Base-by-base conservation (phyloP, 768 basidiomycete species). In the Tricholoma saponaceum region DNA sequence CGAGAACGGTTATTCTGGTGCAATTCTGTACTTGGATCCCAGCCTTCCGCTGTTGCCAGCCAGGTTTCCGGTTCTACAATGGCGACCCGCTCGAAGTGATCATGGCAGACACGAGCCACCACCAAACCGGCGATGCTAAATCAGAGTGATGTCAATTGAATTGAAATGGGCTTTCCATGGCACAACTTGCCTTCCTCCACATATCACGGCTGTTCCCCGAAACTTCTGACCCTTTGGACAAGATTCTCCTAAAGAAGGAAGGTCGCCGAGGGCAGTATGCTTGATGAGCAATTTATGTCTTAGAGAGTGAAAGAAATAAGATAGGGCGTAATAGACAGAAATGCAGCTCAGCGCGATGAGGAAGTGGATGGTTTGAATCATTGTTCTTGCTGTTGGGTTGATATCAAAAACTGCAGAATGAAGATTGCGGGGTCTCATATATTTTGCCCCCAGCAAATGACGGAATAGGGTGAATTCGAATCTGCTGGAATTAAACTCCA, bases 21-120 rank as follows among this genome's bases (percentile, higher is more conserved):
- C 18, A 32, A 56, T 64, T 65, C 62, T 47, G 59, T 59, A 33
- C 65, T 54, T 5, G 59, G 37, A 18, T 52, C 53, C 41, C 62
- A 32, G 13, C 63, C 67, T 35, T 65, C 64, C 23, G 65, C 58
- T 1, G 61, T 57, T 14, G 62, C 55, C 2, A 68, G 44, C 67
- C 67, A 70, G 10, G 55, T 55, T 51, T 73, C 72, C 9, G 72
- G 61, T 39, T 73, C 72, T 22, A 73, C 57, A 32, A 73, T 58
- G 22, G 72, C 28, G 50, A 73, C 70, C 6, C 60, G 56, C 41
- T 70, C 65, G 56, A 72, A 73, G 46, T 71, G 69, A 51, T 69
- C 63, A 10, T 68, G 62, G 50, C 69, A 72, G 12, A 72, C 65
- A 12, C 69, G 62, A 3, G 72, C 72, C 12, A 72, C 55, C 30